Evolutionary conservation across 148 eudicot species (phyloP), one percentile per base, ranked within the genome.

Genomic region (Dianthus caryophyllus): DNA sequence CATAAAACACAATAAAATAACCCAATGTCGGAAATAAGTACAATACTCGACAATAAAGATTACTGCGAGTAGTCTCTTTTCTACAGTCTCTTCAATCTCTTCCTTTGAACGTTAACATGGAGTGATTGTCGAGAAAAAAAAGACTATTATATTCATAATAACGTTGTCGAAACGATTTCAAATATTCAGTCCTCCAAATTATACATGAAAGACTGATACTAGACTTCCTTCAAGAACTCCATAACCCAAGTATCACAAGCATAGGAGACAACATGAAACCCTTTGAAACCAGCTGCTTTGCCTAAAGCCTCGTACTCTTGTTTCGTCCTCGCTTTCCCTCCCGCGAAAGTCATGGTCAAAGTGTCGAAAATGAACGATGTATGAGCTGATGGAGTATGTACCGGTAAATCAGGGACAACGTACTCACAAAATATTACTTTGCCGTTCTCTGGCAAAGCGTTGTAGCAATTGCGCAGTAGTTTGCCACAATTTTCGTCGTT

Each of bases 261-360:
- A 15, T 50, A 52, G 53, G 73, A 62, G 17, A 41, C 43, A 0
- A 76, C 31, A 0, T 26, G 52, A 63, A 76, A 69, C 21, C 20
- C 69, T 46, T 43, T 33, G 21, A 80, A 80, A 1, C 82, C 82
- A 22, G 80, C 85, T 27, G 53, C 44, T 60, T 71, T 78, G 49
- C 80, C 82, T 31, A 82, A 70, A 25, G 55, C 62, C 25, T 67
- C 54, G 12, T 55, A 76, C 55, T 82, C 80, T 2, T 59, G 53
- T 33, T 70, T 52, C 30, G 85, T 78, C 58, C 85, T 79, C 33
- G 78, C 82, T 54, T 65, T 82, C 4, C 85, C 82, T 0, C 78
- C 78, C 1, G 70, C 71, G 18, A 62, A 65, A 14, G 76, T 52
- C 38, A 79, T 18, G 80, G 76, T 82, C 4, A 70, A 33, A 0